Conservation (phyloP, 2,329 filamentous ascomycete species). For the Calonectria montana region DNA sequence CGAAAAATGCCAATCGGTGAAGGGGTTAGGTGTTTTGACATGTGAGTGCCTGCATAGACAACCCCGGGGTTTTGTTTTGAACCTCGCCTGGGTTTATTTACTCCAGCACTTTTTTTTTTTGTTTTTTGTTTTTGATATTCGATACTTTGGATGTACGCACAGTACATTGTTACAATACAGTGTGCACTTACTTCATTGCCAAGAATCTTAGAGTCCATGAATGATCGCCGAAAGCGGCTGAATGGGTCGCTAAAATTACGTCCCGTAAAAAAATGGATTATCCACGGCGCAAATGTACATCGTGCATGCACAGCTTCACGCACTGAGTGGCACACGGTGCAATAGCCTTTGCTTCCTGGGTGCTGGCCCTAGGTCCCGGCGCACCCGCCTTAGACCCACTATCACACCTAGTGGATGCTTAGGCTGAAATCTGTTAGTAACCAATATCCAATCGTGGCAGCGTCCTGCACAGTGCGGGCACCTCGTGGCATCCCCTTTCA, state of each 20-base stretch:
- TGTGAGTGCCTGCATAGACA: not conserved
- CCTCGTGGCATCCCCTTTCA: constrained; percentile 13
- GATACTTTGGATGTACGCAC: not conserved
- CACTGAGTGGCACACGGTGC: constrained; percentile 2
- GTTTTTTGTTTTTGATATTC: not conserved
- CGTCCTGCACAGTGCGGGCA: constrained; percentile 35
- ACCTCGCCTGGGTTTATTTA: no score
- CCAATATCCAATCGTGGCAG: constrained; percentile 24
- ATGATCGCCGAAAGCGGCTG: constrained; percentile 4
- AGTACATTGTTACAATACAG: no score
- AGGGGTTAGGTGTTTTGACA: not conserved
- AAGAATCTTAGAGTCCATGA: not conserved
- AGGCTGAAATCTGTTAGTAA: constrained; percentile 31
- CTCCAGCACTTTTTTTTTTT: no score
- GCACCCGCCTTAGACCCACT: constrained; percentile 12
- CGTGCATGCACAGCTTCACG: not conserved
- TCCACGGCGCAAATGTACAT: not conserved
- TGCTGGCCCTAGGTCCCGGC: not conserved
- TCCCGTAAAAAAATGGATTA: constrained; percentile 2
- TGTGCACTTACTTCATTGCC: no score
- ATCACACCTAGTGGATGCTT: constrained; percentile 26
- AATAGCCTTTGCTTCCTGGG: not conserved
- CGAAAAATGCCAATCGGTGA: not conserved
- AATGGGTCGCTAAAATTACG: constrained; percentile 9
- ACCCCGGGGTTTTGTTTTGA: not conserved